Conservation (phyloP, 208 protist genomes). For the Herpetomonas tarakana region DNA sequence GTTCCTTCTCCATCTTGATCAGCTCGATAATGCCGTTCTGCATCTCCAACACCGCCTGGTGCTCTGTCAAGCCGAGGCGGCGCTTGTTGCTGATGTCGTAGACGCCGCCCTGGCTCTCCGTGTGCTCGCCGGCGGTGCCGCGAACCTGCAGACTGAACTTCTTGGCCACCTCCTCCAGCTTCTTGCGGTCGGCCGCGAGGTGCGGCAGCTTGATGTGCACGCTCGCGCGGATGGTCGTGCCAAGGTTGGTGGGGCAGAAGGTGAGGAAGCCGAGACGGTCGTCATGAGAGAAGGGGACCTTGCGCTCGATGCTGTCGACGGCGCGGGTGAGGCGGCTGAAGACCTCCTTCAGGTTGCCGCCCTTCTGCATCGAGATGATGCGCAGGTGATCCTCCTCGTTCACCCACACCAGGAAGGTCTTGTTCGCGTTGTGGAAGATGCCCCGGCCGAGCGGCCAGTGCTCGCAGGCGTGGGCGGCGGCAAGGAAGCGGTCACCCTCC, state of each 20-base stretch:
- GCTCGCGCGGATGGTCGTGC: slow-evolving; percentile 49
- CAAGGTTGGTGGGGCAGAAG: slow-evolving; percentile 63
- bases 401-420: slow-evolving; percentile 68
- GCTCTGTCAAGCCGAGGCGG: slow-evolving; percentile 52
- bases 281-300: slow-evolving; percentile 46
- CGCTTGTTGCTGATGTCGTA: slow-evolving; percentile 71
- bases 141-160: slow-evolving; percentile 57
- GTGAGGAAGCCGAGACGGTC: slow-evolving; percentile 49
- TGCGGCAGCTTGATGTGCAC: slow-evolving; percentile 59
- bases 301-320: slow-evolving; percentile 31
- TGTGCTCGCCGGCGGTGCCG: slow-evolving; percentile 53
- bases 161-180: slow-evolving; percentile 45
- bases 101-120: slow-evolving; percentile 40
- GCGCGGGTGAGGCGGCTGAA: slow-evolving; percentile 43
- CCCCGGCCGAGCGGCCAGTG: slow-evolving; percentile 62
- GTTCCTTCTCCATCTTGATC: slow-evolving; percentile 44
- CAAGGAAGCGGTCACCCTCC: slow-evolving; percentile 62
- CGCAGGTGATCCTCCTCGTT: slow-evolving; percentile 76
- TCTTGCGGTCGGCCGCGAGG: slow-evolving; percentile 30
- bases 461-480: slow-evolving; percentile 46
- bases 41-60: slow-evolving; percentile 48
- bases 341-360: slow-evolving; percentile 54
- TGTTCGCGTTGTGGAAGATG: slow-evolving; percentile 70
- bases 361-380: slow-evolving; percentile 70
- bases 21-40: slow-evolving; percentile 56